phyloP scores from a whole-genome alignment of 352 stramenopile species.

The Globisporangium echinulatum region DNA sequence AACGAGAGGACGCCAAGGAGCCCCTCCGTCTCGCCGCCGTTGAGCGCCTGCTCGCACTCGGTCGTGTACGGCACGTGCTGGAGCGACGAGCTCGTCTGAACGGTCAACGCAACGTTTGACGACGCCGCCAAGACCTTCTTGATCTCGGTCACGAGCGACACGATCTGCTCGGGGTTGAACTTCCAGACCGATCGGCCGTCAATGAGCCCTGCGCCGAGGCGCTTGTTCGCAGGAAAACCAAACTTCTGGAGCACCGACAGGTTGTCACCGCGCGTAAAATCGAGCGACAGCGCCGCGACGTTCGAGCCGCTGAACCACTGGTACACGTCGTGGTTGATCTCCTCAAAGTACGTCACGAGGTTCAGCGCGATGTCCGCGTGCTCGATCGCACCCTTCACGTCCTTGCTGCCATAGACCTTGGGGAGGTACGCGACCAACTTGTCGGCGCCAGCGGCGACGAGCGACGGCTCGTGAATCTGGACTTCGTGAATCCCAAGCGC shows the following conservation, averaged over 20 bases:
- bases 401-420: slow-evolving; percentile 66
- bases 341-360: slow-evolving; percentile 87
- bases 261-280: slow-evolving; percentile 90
- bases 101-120: slow-evolving; percentile 43
- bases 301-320: slow-evolving; percentile 79
- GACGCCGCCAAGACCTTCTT: slow-evolving; percentile 49
- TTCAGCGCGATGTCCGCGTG: slow-evolving; percentile 64
- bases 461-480: slow-evolving; percentile 89
- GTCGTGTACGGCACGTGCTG: slow-evolving; percentile 89
- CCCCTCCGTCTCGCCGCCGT: slow-evolving; percentile 64
- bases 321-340: slow-evolving; percentile 84
- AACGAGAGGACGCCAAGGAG: slow-evolving; percentile 81
- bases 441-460: slow-evolving; percentile 69
- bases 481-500: slow-evolving; percentile 77
- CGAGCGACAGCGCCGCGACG: slow-evolving; percentile 81
- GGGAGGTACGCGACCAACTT: slow-evolving; percentile 46
- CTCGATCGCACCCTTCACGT: slow-evolving; percentile 43
- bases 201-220: slow-evolving; percentile 85
- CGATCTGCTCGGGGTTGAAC: slow-evolving; percentile 63
- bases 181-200: slow-evolving; percentile 90
- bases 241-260: slow-evolving; percentile 78
- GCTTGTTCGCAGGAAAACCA: slow-evolving; percentile 80
- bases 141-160: slow-evolving; percentile 47
- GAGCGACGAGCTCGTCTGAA: slow-evolving; percentile 87
- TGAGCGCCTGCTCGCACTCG: slow-evolving; percentile 61